Evolutionary conservation across 495 filamentous ascomycete species (phyloP).

Genomic region (Neurospora sp.): DNA sequence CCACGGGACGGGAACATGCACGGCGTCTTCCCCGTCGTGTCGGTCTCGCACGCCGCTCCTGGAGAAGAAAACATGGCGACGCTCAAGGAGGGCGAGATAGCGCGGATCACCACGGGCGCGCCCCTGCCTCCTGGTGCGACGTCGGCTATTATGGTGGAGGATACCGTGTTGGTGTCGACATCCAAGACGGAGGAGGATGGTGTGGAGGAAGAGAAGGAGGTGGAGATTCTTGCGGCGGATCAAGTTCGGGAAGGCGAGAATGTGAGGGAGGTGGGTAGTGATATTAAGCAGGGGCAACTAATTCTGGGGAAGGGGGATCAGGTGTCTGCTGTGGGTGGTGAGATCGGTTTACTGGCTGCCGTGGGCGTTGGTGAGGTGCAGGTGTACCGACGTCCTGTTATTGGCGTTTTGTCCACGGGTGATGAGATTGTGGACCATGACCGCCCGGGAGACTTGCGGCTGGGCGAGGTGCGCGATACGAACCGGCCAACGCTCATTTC

Average conservation of each 20-base stretch:
- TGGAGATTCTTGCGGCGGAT: constrained; percentile 70
- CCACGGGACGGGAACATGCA: constrained; percentile 50
- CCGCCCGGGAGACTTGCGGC: constrained; percentile 46
- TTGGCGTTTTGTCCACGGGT: constrained; percentile 88
- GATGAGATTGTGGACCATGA: constrained; percentile 84
- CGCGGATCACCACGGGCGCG: constrained; percentile 89
- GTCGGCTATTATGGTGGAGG: constrained; percentile 95
- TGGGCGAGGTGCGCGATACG: constrained; percentile 86
- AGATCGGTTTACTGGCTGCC: constrained; percentile 79
- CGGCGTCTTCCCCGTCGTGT: constrained; percentile 76
- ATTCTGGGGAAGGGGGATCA: constrained; percentile 68
- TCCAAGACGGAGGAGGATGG: constrained; percentile 85
- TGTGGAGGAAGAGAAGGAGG: constrained; percentile 77
- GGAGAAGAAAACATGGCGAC: constrained; percentile 37
- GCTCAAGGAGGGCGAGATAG: constrained; percentile 63
- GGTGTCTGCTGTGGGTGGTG: constrained; percentile 76
- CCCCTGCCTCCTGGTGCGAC: constrained; percentile 82
- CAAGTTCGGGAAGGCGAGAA: constrained; percentile 71
- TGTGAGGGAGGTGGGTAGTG: constrained; percentile 82
- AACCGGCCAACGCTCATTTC: constrained; percentile 81
- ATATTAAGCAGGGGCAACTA: constrained; percentile 55
- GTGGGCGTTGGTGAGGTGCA: constrained; percentile 66
- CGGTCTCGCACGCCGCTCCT: constrained; percentile 73
- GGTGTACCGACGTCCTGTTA: constrained; percentile 63
- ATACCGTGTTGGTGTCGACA: constrained; percentile 64